Evolutionary conservation across 805 yeast species (phyloP).

Genomic region (Kockiozyma suomiensis): DNA sequence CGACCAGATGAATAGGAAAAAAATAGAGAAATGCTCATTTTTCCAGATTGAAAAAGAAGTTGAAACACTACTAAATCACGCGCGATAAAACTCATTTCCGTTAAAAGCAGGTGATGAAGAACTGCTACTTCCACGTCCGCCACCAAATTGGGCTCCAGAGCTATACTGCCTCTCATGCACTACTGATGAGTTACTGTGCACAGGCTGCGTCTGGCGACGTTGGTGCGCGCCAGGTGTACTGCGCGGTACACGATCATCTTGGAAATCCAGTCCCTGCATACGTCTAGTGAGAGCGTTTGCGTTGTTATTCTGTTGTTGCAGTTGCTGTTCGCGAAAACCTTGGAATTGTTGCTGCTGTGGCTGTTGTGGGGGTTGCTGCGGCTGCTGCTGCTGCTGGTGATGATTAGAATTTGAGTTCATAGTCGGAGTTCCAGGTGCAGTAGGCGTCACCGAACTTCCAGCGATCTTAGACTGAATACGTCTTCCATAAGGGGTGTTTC

Average conservation of each 20-base stretch:
- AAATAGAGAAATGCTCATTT: too few species aligned
- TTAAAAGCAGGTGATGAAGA: background rate
- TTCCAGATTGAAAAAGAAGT: too few species aligned
- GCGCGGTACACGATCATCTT: conserved; percentile 2
- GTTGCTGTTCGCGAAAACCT: conserved; percentile 9
- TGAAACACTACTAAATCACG: too few species aligned
- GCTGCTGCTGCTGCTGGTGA: too few species aligned
- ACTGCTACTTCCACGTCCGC: background rate
- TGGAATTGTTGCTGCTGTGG: conserved; percentile 8
- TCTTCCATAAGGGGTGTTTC: conserved; percentile 95
- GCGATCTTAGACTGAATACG: conserved; percentile 74
- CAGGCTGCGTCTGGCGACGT: conserved; percentile 8
- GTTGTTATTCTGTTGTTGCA: background rate
- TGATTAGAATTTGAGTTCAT: too few species aligned
- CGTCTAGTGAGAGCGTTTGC: conserved; percentile 15
- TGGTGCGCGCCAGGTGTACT: background rate
- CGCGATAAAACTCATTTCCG: conserved; percentile 1
- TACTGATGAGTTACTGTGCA: background rate
- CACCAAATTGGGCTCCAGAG: conserved; percentile 6
- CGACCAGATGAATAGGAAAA: conserved; percentile 4
- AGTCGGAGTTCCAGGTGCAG: background rate
- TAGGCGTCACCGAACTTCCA: conserved; percentile 1
- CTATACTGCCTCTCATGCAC: conserved; percentile 10
- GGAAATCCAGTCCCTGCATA: conserved; percentile 20
- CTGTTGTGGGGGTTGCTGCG: too few species aligned